Evolutionary conservation across 2,329 filamentous ascomycete genomes (phyloP).

Genomic region (Herpotrichia juniperi): DNA sequence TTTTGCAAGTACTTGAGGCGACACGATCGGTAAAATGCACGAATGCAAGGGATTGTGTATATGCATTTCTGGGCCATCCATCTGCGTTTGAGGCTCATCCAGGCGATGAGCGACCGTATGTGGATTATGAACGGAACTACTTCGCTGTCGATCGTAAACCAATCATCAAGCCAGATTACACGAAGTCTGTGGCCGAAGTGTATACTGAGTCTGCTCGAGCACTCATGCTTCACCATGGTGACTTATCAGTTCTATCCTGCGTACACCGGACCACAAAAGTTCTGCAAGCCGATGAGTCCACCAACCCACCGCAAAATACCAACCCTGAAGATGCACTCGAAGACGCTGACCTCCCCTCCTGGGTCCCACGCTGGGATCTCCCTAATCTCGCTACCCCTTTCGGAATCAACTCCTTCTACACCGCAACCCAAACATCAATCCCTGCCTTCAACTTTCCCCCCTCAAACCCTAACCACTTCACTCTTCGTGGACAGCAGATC

Average conservation of each 20-base stretch:
- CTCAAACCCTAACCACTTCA: too few species aligned
- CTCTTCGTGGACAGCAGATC: too few species aligned
- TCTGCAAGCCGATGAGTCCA: too few species aligned
- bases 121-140: background rate
- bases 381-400: background rate
- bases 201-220: background rate
- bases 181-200: background rate
- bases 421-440: too few species aligned
- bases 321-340: background rate
- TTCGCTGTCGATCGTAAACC: background rate
- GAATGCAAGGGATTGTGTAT: slow-evolving; percentile 6
- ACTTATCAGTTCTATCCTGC: too few species aligned
- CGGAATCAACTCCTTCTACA: too few species aligned
- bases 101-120: background rate
- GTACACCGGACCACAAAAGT: too few species aligned
- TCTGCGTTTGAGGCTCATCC: background rate
- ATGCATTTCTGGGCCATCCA: slow-evolving; percentile 10
- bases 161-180: background rate
- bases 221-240: background rate
- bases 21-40: background rate
- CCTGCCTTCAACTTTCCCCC: too few species aligned
- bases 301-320: background rate
- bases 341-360: background rate
- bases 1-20: background rate
- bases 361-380: background rate